Evolutionary conservation across 352 stramenopile species (phyloP), one percentile per base, ranked within the genome.

Genomic region (Globisporangium spinosum): DNA sequence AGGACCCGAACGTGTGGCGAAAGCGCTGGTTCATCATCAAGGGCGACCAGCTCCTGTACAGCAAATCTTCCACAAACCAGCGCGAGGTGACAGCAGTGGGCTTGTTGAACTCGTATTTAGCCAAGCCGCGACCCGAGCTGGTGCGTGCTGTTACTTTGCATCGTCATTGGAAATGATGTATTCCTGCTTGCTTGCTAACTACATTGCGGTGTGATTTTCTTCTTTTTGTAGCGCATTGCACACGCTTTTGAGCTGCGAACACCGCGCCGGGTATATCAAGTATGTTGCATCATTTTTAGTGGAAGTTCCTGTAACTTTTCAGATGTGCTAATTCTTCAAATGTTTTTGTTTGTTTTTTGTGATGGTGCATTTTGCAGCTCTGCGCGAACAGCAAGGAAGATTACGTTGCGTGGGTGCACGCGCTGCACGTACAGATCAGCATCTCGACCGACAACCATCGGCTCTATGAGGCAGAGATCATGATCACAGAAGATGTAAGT

Each of bases 11-110:
- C 51, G 73, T 95, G 25, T 95, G 87, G 87, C 81, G 85, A 45
- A 89, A 89, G 70, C 85, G 87, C 15, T 95, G 87, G 87, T 95
- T 95, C 72, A 87, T 95, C 63, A 77, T 95, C 62, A 94, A 93
- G 76, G 85, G 89, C 57, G 85, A 95, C 60, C 87, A 95, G 60
- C 72, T 95, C 2, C 62, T 92, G 51, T 95, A 95, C 68, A 94
- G 87, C 73, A 95, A 95, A 68, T 91, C 83, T 0, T 83, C 88
- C 35, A 80, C 80, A 27, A 90, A 95, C 65, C 87, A 92, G 67
- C 83, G 86, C 29, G 87, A 95, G 22, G 85, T 95, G 32, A 94
- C 85, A 5, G 77, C 80, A 2, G 91, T 95, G 62, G 91, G 85
- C 72, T 75, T 95, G 38, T 71, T 95, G 8, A 87, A 86, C 32